Evolutionary conservation across 495 filamentous ascomycete genomes (phyloP).

Genomic region (Penicillium subrubescens): DNA sequence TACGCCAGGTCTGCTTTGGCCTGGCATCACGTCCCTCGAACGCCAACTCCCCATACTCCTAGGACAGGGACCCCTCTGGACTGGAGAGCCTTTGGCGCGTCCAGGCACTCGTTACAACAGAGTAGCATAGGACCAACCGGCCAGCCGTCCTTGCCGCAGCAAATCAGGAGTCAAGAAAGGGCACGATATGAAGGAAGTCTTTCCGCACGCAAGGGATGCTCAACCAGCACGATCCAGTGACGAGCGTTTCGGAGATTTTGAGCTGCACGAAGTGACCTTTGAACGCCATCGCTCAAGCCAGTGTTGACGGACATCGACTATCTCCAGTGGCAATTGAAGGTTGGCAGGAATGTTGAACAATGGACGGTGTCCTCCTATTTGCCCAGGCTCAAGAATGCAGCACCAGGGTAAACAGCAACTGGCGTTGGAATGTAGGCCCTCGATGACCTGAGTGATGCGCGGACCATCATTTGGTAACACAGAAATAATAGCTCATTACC

Average conservation of each 20-base stretch:
- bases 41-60: conserved; percentile 40
- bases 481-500: conserved; percentile 19
- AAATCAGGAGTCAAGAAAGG: conserved; percentile 48
- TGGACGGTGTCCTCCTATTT: conserved; percentile 29
- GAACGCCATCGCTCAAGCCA: conserved; percentile 20
- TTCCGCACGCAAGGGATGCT: conserved; percentile 46
- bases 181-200: conserved; percentile 36
- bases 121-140: conserved; percentile 32
- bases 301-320: conserved; percentile 28
- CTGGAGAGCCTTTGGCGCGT: conserved; percentile 34
- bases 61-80: conserved; percentile 34
- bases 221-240: conserved; percentile 45
- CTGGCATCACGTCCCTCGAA: conserved; percentile 43
- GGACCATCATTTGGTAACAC: conserved; percentile 10
- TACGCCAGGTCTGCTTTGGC: conserved; percentile 41
- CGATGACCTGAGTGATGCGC: conserved; percentile 17
- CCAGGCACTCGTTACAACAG: conserved; percentile 29
- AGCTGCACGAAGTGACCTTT: conserved; percentile 30
- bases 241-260: conserved; percentile 47
- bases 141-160: conserved; percentile 39
- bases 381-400: conserved; percentile 32
- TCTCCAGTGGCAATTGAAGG: conserved; percentile 33
- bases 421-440: conserved; percentile 40
- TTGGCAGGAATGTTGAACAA: conserved; percentile 40
- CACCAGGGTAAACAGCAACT: conserved; percentile 18